A percentile compares a stretch with the other conserved stretches of the same genome.
These are phyloP conservation scores for Phytophthora citrophthora DNA, from an alignment of 352 stramenopile genomes.

Conservation along the genomic window DNA sequence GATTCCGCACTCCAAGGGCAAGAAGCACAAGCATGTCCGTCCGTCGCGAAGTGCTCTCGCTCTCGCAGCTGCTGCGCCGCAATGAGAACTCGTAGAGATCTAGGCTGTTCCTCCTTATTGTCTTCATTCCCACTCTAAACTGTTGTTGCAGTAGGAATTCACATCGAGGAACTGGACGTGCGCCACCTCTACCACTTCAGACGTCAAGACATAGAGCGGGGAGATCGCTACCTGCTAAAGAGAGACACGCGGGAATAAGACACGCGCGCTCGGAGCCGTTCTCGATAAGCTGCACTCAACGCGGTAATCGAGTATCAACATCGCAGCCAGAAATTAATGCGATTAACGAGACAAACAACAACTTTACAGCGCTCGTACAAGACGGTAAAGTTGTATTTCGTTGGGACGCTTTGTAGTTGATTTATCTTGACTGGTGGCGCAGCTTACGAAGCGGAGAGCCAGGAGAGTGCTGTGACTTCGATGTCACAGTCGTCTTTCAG, in stretches of 20 bases:
- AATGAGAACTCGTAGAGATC: constrained; percentile 43
- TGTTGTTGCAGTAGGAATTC: constrained; percentile 11
- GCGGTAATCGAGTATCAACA: constrained; percentile 11
- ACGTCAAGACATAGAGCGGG: constrained; percentile 20
- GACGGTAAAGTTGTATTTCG: constrained; percentile 29
- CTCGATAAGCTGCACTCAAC: constrained; percentile 25
- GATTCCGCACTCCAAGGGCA: constrained; percentile 30
- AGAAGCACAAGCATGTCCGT: constrained; percentile 50
- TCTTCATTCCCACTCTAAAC: constrained; percentile 1
- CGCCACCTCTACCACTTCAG: constrained; percentile 31
- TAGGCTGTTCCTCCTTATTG: background rate
- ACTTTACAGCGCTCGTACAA: constrained; percentile 28
- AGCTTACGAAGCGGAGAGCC: constrained; percentile 33
- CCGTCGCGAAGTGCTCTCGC: constrained; percentile 70
- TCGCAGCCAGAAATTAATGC: constrained; percentile 23
- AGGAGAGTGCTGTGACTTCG: constrained; percentile 43
- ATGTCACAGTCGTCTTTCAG: constrained; percentile 54
- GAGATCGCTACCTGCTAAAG: background rate
- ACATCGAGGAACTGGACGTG: constrained; percentile 10
- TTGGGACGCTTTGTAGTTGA: background rate
- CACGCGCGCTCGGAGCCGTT: constrained; percentile 4
- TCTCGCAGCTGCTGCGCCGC: constrained; percentile 72
- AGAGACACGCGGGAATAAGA: background rate
- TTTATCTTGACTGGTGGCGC: background rate
- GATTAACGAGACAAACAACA: constrained; percentile 19